A percentile compares a stretch with the other conserved stretches of the same genome.
Evolutionary conservation across 2,329 filamentous ascomycete genomes (phyloP).

Genomic region (Trichoderma arundinaceum): DNA sequence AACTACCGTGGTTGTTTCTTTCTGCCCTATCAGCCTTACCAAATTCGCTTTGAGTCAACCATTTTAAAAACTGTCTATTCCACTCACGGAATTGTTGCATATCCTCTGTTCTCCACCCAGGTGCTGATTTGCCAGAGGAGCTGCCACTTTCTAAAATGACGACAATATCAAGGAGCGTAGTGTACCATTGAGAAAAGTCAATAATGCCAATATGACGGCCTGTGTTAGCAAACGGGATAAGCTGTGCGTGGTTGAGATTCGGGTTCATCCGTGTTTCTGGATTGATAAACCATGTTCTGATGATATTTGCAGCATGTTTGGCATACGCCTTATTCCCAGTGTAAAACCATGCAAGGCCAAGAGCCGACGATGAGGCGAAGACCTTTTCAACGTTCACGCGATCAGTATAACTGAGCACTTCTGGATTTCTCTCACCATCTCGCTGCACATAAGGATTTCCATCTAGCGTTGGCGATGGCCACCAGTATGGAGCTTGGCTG

Average conservation of each 20-base stretch:
- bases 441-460: slow-evolving; percentile 25
- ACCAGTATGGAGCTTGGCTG: slow-evolving; percentile 31
- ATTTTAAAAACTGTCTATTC: slow-evolving; percentile 20
- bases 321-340: slow-evolving; percentile 24
- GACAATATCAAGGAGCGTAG: slow-evolving; percentile 19
- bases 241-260: slow-evolving; percentile 29
- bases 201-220: slow-evolving; percentile 28
- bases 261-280: slow-evolving; percentile 29
- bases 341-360: slow-evolving; percentile 29
- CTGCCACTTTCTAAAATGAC: slow-evolving; percentile 18
- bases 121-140: slow-evolving; percentile 3
- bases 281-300: slow-evolving; percentile 26
- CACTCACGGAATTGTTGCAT: slow-evolving; percentile 16
- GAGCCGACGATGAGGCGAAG: slow-evolving; percentile 21
- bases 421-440: slow-evolving; percentile 26
- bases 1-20: slow-evolving; percentile 28
- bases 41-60: slow-evolving; percentile 28
- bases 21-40: slow-evolving; percentile 20
- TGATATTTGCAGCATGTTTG: slow-evolving; percentile 14
- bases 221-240: slow-evolving; percentile 26
- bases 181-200: slow-evolving; percentile 27
- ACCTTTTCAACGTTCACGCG: slow-evolving; percentile 28
- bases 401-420: slow-evolving; percentile 28
- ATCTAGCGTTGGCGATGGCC: slow-evolving; percentile 21
- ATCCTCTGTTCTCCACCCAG: slow-evolving; percentile 23